A percentile compares a stretch with the other conserved stretches of the same genome.
These are phyloP conservation scores for Diophrys sp. DNA, from an alignment of 73 alveolate genomes.

Conservation along the genomic window DNA sequence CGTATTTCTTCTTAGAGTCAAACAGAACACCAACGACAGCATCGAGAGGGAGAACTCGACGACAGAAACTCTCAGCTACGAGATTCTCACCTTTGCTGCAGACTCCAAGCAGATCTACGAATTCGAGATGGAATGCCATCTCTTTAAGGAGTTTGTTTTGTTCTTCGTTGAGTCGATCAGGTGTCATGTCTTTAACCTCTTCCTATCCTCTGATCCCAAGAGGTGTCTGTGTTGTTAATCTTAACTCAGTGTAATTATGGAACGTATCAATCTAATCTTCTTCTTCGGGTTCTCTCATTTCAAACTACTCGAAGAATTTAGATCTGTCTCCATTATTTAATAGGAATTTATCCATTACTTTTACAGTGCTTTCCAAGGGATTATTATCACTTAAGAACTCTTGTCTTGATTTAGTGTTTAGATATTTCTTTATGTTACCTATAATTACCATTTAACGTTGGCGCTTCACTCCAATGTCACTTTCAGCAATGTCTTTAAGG, in stretches of 20 bases:
- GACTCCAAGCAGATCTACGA: constrained; percentile 1
- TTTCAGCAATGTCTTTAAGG: neutral
- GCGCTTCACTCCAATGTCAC: constrained; percentile 4
- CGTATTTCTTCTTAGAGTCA: neutral
- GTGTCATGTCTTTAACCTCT: too few species aligned
- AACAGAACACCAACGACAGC: neutral
- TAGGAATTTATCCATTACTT: neutral
- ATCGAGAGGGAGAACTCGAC: neutral
- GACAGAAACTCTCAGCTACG: neutral
- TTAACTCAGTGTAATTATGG: neutral
- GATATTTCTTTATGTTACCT: neutral
- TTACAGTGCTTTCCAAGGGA: neutral
- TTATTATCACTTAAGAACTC: neutral
- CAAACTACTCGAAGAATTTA: neutral
- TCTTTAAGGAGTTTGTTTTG: neutral
- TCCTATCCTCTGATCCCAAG: neutral
- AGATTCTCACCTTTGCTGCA: constrained; percentile 6
- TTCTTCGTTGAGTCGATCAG: neutral
- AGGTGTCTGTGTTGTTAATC: neutral
- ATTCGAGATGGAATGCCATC: neutral
- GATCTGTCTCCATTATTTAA: neutral
- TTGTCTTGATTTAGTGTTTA: neutral
- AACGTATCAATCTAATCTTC: neutral
- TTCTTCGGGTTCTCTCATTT: neutral
- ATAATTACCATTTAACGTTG: neutral